Conservation (phyloP, 2,329 filamentous ascomycete species). For the Aspergillus sp. region DNA sequence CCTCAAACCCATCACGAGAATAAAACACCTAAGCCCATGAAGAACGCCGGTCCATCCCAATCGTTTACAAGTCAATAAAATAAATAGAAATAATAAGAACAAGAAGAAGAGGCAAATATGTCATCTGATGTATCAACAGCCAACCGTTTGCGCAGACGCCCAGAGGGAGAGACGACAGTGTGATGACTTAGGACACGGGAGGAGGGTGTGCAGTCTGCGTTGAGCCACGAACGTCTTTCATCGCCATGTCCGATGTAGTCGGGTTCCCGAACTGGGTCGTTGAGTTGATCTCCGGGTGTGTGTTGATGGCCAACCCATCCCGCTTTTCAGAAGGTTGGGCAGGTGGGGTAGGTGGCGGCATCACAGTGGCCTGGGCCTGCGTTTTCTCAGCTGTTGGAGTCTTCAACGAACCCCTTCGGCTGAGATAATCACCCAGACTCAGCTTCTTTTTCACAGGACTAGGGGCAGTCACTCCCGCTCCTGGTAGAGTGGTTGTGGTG, state of each 20-base stretch:
- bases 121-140: constrained; percentile 3
- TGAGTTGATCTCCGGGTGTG: constrained; percentile 16
- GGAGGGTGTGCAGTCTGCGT: constrained; percentile 27
- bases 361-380: constrained; percentile 28
- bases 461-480: constrained; percentile 38
- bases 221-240: constrained; percentile 33
- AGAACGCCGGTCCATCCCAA: constrained; percentile 24
- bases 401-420: constrained; percentile 39
- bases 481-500: constrained; percentile 20
- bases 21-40: constrained; percentile 15
- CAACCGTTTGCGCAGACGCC: constrained; percentile 12
- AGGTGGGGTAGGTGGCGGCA: constrained; percentile 27
- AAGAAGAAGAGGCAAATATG: constrained; percentile 10
- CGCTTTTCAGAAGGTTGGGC: constrained; percentile 16
- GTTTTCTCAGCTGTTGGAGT: constrained; percentile 44
- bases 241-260: constrained; percentile 27
- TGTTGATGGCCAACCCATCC: constrained; percentile 11
- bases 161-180: constrained; percentile 1
- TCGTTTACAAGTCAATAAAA: constrained; percentile 21
- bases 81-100: constrained; percentile 14
- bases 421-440: constrained; percentile 51
- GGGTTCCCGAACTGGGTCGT: constrained; percentile 20
- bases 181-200: constrained; percentile 27
- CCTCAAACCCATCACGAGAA: constrained; percentile 14
- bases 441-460: constrained; percentile 53